Conservation (phyloP, 345 rosid genomes). For the Corchorus olitorius region DNA sequence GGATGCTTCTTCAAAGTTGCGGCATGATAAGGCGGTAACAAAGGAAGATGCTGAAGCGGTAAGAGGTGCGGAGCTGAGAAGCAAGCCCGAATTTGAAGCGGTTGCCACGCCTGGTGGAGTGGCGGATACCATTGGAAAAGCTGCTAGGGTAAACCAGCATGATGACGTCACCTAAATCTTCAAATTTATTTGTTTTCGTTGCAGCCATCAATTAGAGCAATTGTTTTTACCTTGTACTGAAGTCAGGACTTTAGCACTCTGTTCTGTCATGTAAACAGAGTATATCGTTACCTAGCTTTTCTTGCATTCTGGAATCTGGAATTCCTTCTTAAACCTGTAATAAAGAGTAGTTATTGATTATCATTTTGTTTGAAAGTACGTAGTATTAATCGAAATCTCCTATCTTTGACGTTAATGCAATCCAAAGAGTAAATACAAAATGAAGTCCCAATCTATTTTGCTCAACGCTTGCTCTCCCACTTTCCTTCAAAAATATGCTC, state of each 20-base stretch:
- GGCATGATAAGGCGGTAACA: slow-evolving; percentile 47
- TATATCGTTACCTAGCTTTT: too few species aligned
- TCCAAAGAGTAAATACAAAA: too few species aligned
- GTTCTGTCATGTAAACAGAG: too few species aligned
- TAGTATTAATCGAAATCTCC: too few species aligned
- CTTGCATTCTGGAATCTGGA: too few species aligned
- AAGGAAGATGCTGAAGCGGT: slow-evolving; percentile 54
- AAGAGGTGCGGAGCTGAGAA: slow-evolving; percentile 46
- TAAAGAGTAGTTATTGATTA: too few species aligned
- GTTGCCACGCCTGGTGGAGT: slow-evolving; percentile 54
- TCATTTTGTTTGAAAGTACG: too few species aligned
- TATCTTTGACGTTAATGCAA: too few species aligned
- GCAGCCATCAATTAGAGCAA: background rate
- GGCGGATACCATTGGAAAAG: slow-evolving; percentile 48
- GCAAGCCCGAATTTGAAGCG: slow-evolving; percentile 38
- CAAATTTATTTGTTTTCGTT: background rate
- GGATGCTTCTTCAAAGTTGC: slow-evolving; percentile 49
- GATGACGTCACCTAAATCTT: background rate
- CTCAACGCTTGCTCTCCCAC: too few species aligned
- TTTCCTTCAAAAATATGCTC: too few species aligned
- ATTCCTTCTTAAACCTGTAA: too few species aligned
- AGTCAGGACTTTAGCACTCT: background rate
- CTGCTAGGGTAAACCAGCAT: slow-evolving; percentile 47
- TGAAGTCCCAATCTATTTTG: too few species aligned
- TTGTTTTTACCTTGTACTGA: background rate